phyloP scores from a whole-genome alignment of 352 stramenopile genomes.

The Pythium scleroteichum region DNA sequence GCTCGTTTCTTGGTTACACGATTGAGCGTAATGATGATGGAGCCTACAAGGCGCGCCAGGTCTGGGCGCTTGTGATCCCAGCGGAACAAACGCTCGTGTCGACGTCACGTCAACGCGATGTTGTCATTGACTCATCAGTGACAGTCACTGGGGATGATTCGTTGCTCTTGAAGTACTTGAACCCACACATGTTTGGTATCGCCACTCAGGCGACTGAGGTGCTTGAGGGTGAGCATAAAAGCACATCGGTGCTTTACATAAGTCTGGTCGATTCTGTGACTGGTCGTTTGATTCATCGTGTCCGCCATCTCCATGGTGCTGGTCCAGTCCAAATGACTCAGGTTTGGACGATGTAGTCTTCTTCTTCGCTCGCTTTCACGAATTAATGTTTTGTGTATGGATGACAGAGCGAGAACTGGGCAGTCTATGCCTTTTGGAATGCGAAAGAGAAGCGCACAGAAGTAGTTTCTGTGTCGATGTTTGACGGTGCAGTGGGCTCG shows the following conservation, averaged over 20 bases:
- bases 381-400: conserved; percentile 2
- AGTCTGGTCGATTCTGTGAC: conserved; percentile 95
- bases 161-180: conserved; percentile 97
- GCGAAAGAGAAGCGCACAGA: conserved; percentile 83
- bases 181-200: conserved; percentile 94
- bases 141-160: conserved; percentile 94
- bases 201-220: conserved; percentile 76
- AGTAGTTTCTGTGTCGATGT: conserved; percentile 87
- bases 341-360: conserved; percentile 32
- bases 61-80: conserved; percentile 75
- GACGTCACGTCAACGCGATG: conserved; percentile 59
- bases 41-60: conserved; percentile 46
- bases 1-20: conserved; percentile 58
- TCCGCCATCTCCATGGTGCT: conserved; percentile 80
- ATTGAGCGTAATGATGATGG: conserved; percentile 37
- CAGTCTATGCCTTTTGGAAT: conserved; percentile 98
- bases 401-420: conserved; percentile 92
- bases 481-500: conserved; percentile 95
- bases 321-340: conserved; percentile 69
- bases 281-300: conserved; percentile 92
- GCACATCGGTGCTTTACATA: conserved; percentile 73
- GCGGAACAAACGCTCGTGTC: conserved; percentile 55
- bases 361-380: no score
- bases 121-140: conserved; percentile 74
- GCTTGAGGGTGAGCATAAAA: conserved; percentile 34